These are phyloP conservation scores for Nissolia schottii DNA, from an alignment of 306 rosid genomes.

Conservation along the genomic window DNA sequence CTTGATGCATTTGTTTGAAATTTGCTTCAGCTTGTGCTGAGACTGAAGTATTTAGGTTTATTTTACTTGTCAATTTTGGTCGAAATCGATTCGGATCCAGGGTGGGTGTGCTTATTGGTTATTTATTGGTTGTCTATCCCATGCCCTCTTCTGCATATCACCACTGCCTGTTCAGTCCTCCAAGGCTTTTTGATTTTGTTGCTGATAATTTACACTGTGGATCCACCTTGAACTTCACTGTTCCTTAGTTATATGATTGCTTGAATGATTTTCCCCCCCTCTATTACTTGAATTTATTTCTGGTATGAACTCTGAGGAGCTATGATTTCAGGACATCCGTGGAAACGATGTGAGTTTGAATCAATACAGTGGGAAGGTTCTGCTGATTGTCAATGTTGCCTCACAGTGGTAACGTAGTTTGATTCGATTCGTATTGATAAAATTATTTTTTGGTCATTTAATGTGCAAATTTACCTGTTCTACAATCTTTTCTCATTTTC, in stretches of 20 bases:
- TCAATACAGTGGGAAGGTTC: slow-evolving; percentile 69
- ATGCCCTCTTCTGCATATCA: neutral
- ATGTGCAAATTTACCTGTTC: neutral
- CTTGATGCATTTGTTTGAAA: neutral
- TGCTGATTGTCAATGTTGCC: slow-evolving; percentile 85
- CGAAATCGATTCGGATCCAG: neutral
- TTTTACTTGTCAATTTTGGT: neutral
- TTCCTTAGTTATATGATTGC: neutral
- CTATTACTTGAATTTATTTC: neutral
- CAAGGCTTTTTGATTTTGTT: neutral
- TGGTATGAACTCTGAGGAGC: slow-evolving; percentile 15
- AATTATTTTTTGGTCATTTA: neutral
- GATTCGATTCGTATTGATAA: neutral
- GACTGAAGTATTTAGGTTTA: neutral
- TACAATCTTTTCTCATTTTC: neutral
- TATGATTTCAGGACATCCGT: slow-evolving; percentile 58
- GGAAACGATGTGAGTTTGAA: slow-evolving; percentile 71
- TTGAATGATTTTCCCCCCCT: neutral
- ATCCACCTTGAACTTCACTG: neutral
- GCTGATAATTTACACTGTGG: neutral
- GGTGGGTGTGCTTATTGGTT: neutral
- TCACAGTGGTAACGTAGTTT: slow-evolving; percentile 62
- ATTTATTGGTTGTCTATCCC: neutral
- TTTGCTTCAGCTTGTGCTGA: neutral
- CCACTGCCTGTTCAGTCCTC: neutral